Evolutionary conservation across 1,284 basidiomycete species (phyloP).

Genomic region (Golubevia pallescens): DNA sequence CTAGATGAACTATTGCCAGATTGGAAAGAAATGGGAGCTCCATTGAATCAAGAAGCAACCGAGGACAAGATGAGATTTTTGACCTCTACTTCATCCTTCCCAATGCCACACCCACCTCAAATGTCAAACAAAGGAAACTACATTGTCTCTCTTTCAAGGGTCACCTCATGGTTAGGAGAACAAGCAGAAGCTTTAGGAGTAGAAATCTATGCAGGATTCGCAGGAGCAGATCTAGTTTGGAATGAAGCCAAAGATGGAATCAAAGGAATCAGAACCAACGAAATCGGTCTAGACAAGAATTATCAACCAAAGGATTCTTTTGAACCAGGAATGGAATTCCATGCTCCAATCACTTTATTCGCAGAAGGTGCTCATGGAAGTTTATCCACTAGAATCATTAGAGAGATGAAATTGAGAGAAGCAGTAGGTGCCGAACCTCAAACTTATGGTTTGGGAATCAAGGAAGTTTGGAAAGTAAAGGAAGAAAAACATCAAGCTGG

Average conservation of each 20-base stretch:
- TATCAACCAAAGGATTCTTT: conserved; percentile 84
- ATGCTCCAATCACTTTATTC: conserved; percentile 89
- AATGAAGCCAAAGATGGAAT: conserved; percentile 74
- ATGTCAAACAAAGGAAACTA: conserved; percentile 96
- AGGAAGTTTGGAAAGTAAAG: conserved; percentile 95
- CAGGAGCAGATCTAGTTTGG: conserved; percentile 82
- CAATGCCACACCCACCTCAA: conserved; percentile 94
- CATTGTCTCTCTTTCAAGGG: conserved; percentile 84
- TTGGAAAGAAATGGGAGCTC: conserved; percentile 74
- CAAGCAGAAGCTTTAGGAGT: conserved; percentile 91
- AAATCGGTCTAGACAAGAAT: conserved; percentile 86
- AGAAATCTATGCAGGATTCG: conserved; percentile 96
- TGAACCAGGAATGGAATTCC: conserved; percentile 96
- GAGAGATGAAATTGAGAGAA: conserved; percentile 79
- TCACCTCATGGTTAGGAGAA: conserved; percentile 86
- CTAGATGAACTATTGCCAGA: conserved; percentile 89
- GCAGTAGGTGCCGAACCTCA: conserved; percentile 76
- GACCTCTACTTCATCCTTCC: conserved; percentile 75
- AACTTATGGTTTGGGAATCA: conserved; percentile 94
- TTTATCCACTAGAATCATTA: conserved; percentile 81
- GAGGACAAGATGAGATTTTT: conserved; percentile 87
- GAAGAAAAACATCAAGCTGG: conserved; percentile 80
- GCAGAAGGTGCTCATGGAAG: conserved; percentile 96
- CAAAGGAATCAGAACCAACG: conserved; percentile 87
- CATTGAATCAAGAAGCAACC: conserved; percentile 79